These are phyloP conservation scores for Ulota crispa DNA, from an alignment of 225 moss, liverwort and hornwort species.

Conservation along the genomic window DNA sequence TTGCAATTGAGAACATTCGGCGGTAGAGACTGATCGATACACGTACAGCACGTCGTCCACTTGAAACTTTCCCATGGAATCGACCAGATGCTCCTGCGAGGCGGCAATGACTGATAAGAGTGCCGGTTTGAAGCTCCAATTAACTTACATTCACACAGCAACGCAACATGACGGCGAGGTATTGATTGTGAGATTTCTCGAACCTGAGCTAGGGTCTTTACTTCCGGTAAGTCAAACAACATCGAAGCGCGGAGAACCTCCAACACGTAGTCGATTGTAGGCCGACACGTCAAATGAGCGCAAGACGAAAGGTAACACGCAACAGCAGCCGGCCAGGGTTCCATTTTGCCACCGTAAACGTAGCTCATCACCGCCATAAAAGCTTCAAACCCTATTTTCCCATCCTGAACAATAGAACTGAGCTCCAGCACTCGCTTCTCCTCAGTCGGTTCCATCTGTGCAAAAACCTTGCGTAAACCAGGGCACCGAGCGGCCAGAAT, in stretches of 20 bases:
- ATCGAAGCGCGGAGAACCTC: slow-evolving; percentile 71
- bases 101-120: not conserved
- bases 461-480: slow-evolving; percentile 54
- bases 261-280: slow-evolving; percentile 66
- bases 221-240: slow-evolving; percentile 59
- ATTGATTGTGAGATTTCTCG: not conserved
- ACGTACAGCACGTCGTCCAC: slow-evolving; percentile 48
- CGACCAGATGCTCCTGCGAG: slow-evolving; percentile 39
- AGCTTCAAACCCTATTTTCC: slow-evolving; percentile 68
- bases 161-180: not conserved
- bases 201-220: slow-evolving; percentile 67
- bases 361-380: slow-evolving; percentile 70
- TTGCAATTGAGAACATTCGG: slow-evolving; percentile 37
- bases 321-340: slow-evolving; percentile 44
- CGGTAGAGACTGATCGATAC: slow-evolving; percentile 16
- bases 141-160: not conserved
- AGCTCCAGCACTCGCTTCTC: slow-evolving; percentile 41
- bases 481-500: slow-evolving; percentile 72
- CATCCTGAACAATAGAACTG: slow-evolving; percentile 40
- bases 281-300: slow-evolving; percentile 70
- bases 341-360: slow-evolving; percentile 67
- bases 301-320: slow-evolving; percentile 65
- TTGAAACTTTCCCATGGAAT: slow-evolving; percentile 24
- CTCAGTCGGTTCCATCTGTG: slow-evolving; percentile 18
- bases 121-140: not conserved